Evolutionary conservation across 345 rosid genomes (phyloP), one percentile per base, ranked within the genome.

Genomic region (Moringa oleifera): DNA sequence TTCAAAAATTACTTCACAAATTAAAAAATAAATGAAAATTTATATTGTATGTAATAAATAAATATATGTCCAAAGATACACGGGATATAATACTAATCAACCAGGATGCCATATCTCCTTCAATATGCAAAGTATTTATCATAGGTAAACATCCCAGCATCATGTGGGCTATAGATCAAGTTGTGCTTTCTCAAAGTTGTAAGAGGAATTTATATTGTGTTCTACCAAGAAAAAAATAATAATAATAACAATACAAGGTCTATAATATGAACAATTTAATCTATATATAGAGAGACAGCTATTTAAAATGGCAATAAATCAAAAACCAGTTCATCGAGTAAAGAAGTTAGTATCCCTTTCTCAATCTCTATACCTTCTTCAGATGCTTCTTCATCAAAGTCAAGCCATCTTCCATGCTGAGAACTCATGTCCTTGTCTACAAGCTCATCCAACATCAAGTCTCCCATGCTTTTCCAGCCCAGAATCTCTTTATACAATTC

Each of bases 361-460:
- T 84, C 96, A 60, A 93, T 77, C 64, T 75, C 90, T 54, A 69
- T 64, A 58, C 96, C 86, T 57, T 84, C 87, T 74, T 90, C 90
- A 20, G 77, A 78, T 18, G 73, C 75, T 77, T 93, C 98, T 18
- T 52, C 54, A 22, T 75, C 77, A 61, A 87, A 90, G 47, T 86
- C 90, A 64, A 80, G 64, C 97, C 98, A 93, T 54, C 59, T 88
- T 55, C 96, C 98, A 54, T 70, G 25, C 25, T 17, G 45, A 20
- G 70, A 70, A 78, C 80, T 83, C 98, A 90, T 90, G 66, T 93
- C 91, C 63, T 61, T 84, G 55, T 86, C 88, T 24, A 88, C 89
- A 63, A 93, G 88, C 50, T 88, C 96, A 63, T 93, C 97, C 68
- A 90, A 86, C 89, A 80, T 79, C 75, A 74, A 36, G 46, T 82